A percentile compares a stretch with the other conserved stretches of the same genome.
phyloP scores from a whole-genome alignment of 1,139 yeast species.

The Candida sp. region DNA sequence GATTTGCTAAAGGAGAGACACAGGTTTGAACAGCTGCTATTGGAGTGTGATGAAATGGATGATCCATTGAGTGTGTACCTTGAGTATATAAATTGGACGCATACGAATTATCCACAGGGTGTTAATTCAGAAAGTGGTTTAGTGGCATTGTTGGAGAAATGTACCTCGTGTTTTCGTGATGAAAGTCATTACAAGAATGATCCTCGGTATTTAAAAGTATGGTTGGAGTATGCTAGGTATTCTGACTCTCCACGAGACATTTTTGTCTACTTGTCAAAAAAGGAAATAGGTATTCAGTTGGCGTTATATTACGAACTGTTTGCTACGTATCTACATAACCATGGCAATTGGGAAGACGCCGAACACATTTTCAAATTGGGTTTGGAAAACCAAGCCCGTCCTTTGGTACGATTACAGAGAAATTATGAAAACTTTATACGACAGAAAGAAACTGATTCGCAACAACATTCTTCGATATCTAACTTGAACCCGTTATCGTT shows the following conservation, averaged over 20 bases:
- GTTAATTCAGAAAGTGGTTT: slow-evolving; percentile 65
- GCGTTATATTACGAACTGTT: slow-evolving; percentile 81
- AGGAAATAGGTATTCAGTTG: slow-evolving; percentile 65
- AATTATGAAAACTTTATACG: slow-evolving; percentile 47
- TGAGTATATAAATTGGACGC: slow-evolving; percentile 76
- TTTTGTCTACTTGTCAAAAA: slow-evolving; percentile 69
- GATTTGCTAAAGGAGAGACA: slow-evolving; percentile 33
- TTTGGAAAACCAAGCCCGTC: slow-evolving; percentile 58
- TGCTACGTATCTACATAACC: slow-evolving; percentile 60
- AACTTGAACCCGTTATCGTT: slow-evolving; percentile 16
- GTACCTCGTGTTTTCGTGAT: slow-evolving; percentile 70
- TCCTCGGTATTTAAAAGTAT: slow-evolving; percentile 70
- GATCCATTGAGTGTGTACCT: slow-evolving; percentile 79
- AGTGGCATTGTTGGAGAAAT: slow-evolving; percentile 62
- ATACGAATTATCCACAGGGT: slow-evolving; percentile 66
- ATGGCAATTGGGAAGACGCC: slow-evolving; percentile 57
- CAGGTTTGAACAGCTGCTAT: slow-evolving; percentile 41
- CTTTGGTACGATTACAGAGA: slow-evolving; percentile 50
- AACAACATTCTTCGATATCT: slow-evolving; percentile 5
- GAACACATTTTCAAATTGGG: slow-evolving; percentile 63
- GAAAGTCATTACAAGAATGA: slow-evolving; percentile 71
- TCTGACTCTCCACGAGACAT: slow-evolving; percentile 73
- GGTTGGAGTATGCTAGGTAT: slow-evolving; percentile 74
- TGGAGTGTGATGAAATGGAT: slow-evolving; percentile 57
- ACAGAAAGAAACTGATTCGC: slow-evolving; percentile 16